Conservation (phyloP, 139 green algal species). For the Microglena sp. region DNA sequence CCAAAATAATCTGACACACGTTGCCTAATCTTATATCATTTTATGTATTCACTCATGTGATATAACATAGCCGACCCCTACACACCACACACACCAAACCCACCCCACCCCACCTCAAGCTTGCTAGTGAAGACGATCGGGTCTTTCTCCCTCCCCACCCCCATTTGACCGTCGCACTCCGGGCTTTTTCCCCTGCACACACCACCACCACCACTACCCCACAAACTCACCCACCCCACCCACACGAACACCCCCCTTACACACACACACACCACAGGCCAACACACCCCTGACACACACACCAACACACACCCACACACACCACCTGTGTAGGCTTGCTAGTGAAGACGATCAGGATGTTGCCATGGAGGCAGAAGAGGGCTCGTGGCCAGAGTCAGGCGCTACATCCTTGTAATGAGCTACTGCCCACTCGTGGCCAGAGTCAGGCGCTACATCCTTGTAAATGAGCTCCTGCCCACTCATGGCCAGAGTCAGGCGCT, state of each 20-base stretch:
- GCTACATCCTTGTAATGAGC: too few relatives aligned
- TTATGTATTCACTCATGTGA: too few relatives aligned
- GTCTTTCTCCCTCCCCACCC: not conserved
- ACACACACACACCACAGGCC: too few relatives aligned
- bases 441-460: too few relatives aligned
- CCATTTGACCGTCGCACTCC: not conserved
- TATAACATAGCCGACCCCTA: too few relatives aligned
- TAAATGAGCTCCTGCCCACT: too few relatives aligned
- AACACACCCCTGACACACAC: too few relatives aligned
- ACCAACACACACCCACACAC: not conserved
- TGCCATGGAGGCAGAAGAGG: conserved; percentile 19
- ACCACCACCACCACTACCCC: not conserved
- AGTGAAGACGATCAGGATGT: conserved; percentile 35
- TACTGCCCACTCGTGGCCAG: too few relatives aligned
- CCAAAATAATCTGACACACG: not conserved
- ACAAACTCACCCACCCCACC: not conserved
- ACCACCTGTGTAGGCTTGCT: conserved; percentile 14
- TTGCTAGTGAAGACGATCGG: not conserved
- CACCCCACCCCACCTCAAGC: not conserved
- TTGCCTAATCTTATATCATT: not conserved
- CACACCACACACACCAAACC: too few relatives aligned
- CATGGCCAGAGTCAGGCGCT: too few relatives aligned
- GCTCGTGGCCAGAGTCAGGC: too few relatives aligned
- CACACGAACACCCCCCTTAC: too few relatives aligned
- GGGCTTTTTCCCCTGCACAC: not conserved